These are phyloP conservation scores for Russula sp. DNA, from an alignment of 768 basidiomycete genomes.

Conservation along the genomic window DNA sequence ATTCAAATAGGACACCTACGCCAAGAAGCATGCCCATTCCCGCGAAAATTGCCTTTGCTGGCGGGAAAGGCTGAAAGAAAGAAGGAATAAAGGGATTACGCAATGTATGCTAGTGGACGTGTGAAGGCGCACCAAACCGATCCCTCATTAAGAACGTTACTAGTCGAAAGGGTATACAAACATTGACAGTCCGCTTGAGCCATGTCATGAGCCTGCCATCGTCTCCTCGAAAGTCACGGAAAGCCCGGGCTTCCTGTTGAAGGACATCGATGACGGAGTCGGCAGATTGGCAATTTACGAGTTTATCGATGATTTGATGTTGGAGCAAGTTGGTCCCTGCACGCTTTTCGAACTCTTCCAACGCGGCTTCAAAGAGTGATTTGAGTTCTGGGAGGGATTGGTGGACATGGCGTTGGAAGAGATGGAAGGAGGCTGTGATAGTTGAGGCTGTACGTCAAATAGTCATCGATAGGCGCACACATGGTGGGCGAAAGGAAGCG, in stretches of 20 bases:
- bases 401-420: not conserved
- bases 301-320: not conserved
- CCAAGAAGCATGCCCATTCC: not conserved
- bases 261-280: constrained; percentile 1
- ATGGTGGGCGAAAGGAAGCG: too few relatives aligned
- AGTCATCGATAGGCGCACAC: not conserved
- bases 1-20: not conserved
- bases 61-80: not conserved
- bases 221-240: not conserved
- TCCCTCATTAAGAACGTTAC: not conserved
- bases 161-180: not conserved
- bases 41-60: not conserved
- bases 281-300: not conserved
- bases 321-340: not conserved
- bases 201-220: not conserved
- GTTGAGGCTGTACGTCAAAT: not conserved
- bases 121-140: not conserved
- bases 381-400: not conserved
- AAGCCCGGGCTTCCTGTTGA: not conserved
- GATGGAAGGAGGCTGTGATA: not conserved
- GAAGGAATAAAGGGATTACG: not conserved
- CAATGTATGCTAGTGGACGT: not conserved
- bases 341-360: not conserved
- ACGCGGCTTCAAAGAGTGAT: not conserved
- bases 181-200: not conserved